Base-by-base conservation (phyloP, 169 alveolate species). In the Perkinsus marinus region DNA sequence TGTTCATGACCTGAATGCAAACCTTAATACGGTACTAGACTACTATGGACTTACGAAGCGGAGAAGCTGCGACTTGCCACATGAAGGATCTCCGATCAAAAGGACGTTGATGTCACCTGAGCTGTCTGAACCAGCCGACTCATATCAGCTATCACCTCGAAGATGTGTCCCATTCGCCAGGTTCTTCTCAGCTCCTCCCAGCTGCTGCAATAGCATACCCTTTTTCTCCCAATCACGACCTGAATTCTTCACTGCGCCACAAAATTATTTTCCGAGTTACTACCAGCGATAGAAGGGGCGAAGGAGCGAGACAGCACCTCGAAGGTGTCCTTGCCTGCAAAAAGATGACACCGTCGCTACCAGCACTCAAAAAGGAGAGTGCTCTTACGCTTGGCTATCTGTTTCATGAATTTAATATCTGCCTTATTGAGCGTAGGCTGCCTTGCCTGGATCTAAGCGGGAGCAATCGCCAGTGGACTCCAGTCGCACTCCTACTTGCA, bases 241-340 rank as follows among this genome's bases (percentile, higher is more conserved):
- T 57, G 34, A 13, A 16, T 6, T 37, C 99, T 99, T 90, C 97
- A 93, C 94, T 96, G 97, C 90, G 98, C 94, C 68, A 98, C 93
- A 43, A 99, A 89, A 0, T 99, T 99, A 91, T 96, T 97, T 95
- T 98, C 98, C 38, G 94, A 47, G 43, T 95, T 97, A 92, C 97
- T 98, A 19, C 99, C 99, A 93, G 98, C 97, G 39, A 99, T 97
- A n/a, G 99, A 96, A 3, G 99, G 99, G 22, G 99, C 99, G 46
- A 99, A 95, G 19, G 99, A 97, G 91, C 97, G 96, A 13, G 99
- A 96, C 89, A 99, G 94, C 34, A 98, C 93, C 79, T 96, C 97
- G 93, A 97, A 94, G n/a, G 98, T 91, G 93, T 98, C 98, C 79
- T 96, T 94, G 39, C 97, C 79, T 57, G 79, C n/a, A 57, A 57